Evolutionary conservation across 768 basidiomycete species (phyloP).

Genomic region (Podaxis sp.): DNA sequence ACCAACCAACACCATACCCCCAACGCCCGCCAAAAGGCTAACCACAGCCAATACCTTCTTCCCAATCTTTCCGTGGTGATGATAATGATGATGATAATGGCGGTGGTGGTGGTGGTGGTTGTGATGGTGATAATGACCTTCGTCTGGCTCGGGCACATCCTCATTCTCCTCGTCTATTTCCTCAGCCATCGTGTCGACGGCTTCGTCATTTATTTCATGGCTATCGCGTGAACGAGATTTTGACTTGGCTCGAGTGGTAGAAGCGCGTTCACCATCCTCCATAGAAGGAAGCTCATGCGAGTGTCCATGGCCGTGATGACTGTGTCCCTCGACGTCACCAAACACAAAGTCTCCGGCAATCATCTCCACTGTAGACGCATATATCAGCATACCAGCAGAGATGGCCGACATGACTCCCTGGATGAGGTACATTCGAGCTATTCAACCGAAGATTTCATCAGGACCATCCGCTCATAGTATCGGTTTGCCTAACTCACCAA

Average conservation of each 20-base stretch:
- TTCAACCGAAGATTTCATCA: constrained; percentile 2
- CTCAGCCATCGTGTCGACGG: background rate
- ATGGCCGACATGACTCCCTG: constrained; percentile 80
- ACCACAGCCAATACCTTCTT: constrained; percentile 53
- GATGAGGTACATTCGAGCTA: constrained; percentile 47
- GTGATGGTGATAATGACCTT: constrained; percentile 7
- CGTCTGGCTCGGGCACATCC: constrained; percentile 8
- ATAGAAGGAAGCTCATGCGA: constrained; percentile 4
- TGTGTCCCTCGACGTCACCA: constrained; percentile 46
- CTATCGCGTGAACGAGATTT: background rate
- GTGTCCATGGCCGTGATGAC: constrained; percentile 21
- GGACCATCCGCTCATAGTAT: background rate
- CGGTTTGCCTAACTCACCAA: constrained; percentile 19
- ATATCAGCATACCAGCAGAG: constrained; percentile 80
- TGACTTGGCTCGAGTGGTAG: background rate
- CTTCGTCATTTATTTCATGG: background rate
- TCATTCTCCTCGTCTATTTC: constrained; percentile 12
- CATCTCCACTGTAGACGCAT: constrained; percentile 84
- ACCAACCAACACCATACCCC: constrained; percentile 59
- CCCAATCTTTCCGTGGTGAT: constrained; percentile 16
- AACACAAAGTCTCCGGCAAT: constrained; percentile 83
- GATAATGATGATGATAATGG: constrained; percentile 18
- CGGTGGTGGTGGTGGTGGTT: constrained; percentile 15
- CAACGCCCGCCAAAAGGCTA: constrained; percentile 58
- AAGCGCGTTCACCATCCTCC: background rate